Evolutionary conservation across 495 filamentous ascomycete species (phyloP), one percentile per base, ranked within the genome.

Genomic region (Endocarpon pusillum): DNA sequence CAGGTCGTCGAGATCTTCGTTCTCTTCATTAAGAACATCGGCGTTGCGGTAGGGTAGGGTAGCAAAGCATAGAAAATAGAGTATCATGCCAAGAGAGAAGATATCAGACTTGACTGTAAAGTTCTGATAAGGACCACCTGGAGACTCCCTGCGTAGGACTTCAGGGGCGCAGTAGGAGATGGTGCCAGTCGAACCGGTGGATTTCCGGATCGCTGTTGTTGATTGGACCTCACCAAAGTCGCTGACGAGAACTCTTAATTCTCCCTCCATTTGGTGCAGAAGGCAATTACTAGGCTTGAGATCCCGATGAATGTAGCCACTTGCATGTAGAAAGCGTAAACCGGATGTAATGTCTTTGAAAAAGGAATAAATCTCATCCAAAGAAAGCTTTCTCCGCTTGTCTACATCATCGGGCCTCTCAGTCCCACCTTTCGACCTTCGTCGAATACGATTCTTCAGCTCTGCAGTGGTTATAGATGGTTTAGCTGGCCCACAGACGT

Each of bases 131-230:
- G 65, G 64, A 9, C 89, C 89, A 36, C 55, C 66, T 0, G 71
- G 61, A 25, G 61, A 51, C 29, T 82, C 71, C 37, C 64, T 73
- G 26, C 66, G 71, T 21, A 97, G 57, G 12, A 97, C 89, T 47
- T 97, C 89, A 2, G 89, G 89, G 0, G 89, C 91, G 54, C 91
- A 96, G 53, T 94, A 97, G 0, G 87, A 94, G 21, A 97, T 86
- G 3, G 89, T 97, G 1, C 89, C 89, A 0, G 89, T 97, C 1
- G 86, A 78, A 7, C 89, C 89, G 2, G 85, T 94, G 10, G 85
- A 93, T 30, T 77, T 78, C 12, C 89, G 75, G 23, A 70, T 71
- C 12, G 69, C 67, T 52, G 84, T 73, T 38, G 83, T 80, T 3
- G 71, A 61, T 48, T 97, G 89, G 0, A 93, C 84, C 47, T 97